Conservation (phyloP, 2,329 filamentous ascomycete species). For the Colletotrichum orbiculare region DNA sequence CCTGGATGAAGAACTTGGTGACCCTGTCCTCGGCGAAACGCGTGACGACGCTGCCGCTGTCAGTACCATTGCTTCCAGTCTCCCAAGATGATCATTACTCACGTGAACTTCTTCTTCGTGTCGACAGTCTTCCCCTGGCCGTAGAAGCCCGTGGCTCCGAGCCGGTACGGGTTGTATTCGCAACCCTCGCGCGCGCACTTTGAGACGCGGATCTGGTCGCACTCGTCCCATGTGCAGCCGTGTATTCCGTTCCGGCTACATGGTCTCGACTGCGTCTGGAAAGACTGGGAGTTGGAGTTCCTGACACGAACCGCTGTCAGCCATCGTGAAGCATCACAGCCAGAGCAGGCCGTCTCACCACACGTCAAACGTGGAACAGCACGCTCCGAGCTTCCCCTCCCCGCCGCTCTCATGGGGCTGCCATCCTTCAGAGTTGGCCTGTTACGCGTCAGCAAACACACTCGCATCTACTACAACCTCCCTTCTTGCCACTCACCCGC, state of each 20-base stretch:
- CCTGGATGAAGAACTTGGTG: constrained; percentile 71
- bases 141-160: constrained; percentile 70
- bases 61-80: too few species aligned
- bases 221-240: constrained; percentile 30
- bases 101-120: constrained; percentile 64
- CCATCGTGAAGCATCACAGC: background rate
- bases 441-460: background rate
- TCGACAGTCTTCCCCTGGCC: constrained; percentile 67
- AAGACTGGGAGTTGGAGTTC: constrained; percentile 65
- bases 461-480: background rate
- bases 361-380: constrained; percentile 68
- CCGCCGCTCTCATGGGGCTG: constrained; percentile 59
- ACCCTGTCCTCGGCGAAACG: constrained; percentile 65
- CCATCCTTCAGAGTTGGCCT: constrained; percentile 56
- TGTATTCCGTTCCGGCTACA: constrained; percentile 9
- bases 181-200: constrained; percentile 74
- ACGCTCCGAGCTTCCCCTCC: constrained; percentile 59
- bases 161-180: constrained; percentile 73
- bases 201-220: constrained; percentile 57
- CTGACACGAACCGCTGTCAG: constrained; percentile 5
- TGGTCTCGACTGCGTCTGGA: constrained; percentile 36
- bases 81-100: background rate
- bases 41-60: constrained; percentile 62
- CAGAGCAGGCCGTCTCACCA: constrained; percentile 57
- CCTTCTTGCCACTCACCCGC: constrained; percentile 36